These are phyloP conservation scores for Termitomyces sp. DNA, from an alignment of 768 basidiomycete species.

Conservation along the genomic window DNA sequence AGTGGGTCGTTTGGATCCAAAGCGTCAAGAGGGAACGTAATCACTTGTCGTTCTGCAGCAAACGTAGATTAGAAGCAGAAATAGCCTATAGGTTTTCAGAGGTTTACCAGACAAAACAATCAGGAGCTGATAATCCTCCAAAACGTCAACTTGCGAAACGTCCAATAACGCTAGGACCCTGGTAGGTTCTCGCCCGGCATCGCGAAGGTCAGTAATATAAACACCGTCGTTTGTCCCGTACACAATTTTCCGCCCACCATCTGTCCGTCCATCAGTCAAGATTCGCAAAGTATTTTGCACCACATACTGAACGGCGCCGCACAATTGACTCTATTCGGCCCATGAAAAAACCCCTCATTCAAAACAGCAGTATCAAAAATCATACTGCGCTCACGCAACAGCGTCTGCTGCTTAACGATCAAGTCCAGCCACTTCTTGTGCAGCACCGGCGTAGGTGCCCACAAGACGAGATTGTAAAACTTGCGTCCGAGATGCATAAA, in stretches of 20 bases:
- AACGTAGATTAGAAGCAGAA: not conserved
- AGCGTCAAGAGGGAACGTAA: constrained; percentile 93
- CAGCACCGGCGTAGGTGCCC: constrained; percentile 81
- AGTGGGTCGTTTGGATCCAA: constrained; percentile 88
- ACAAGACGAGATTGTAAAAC: constrained; percentile 87
- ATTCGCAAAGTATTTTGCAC: constrained; percentile 8
- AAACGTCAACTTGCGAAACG: constrained; percentile 92
- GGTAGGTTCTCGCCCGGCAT: constrained; percentile 74
- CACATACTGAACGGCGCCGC: constrained; percentile 86
- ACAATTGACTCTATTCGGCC: constrained; percentile 87
- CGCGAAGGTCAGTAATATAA: constrained; percentile 86
- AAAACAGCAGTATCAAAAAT: constrained; percentile 85
- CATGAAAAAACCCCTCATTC: constrained; percentile 86
- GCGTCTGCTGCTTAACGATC: constrained; percentile 87
- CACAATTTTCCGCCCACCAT: constrained; percentile 78
- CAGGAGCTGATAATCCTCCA: constrained; percentile 93
- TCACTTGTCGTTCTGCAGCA: constrained; percentile 82
- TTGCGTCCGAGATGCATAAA: constrained; percentile 93
- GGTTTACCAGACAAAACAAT: constrained; percentile 94
- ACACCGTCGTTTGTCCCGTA: constrained; percentile 99
- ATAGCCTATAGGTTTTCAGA: too few relatives aligned
- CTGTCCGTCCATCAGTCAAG: constrained; percentile 38
- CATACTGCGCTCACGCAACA: constrained; percentile 77
- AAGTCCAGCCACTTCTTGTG: constrained; percentile 94
- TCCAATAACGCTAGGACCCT: constrained; percentile 88